Base-by-base conservation (phyloP, 345 rosid genomes). In the Anastatica hierochuntica region DNA sequence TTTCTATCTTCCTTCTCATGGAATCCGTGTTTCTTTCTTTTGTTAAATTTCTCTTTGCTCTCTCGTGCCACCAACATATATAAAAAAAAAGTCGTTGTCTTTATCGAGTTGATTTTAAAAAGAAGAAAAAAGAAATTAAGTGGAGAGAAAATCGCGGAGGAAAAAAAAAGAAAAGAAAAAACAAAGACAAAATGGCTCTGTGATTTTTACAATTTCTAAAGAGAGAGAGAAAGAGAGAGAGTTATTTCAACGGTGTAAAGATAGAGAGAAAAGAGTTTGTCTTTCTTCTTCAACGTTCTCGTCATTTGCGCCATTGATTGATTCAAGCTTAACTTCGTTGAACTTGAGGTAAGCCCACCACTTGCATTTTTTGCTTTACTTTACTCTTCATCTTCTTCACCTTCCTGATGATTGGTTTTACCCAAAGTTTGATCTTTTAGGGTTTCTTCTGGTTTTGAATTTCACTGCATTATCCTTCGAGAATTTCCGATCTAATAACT, bases 251-350 rank as follows among this genome's bases (percentile, higher is more conserved):
- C 63, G 52, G 18, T 30, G n/a, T n/a, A n/a, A n/a, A n/a, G n/a
- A n/a, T n/a, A n/a, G 63, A 58, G 75, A 53, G 41, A 65, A 42
- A 66, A 58, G 48, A 72, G 41, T n/a, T 72, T 51, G 72, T 72
- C 54, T 57, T 57, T 44, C 35, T 19, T 41, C 3, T 5, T 47
- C 43, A 19, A 52, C n/a, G 47, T 39, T 31, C 37, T 61, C 72
- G 67, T 41, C 62, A 67, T 61, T 59, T 66, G 49, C 71, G 71
- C 71, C 60, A 59, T 66, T 66, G 71, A 52, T 58, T 59, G 60
- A 59, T 52, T 66, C 49, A 51, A 56, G 49, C 12, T 19, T 3
- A 24, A 30, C 7, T 53, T 56, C 40, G 62, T 54, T 26, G 47
- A 65, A 57, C 9, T 36, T 31, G 58, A 66, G 53, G 57, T 58